These are phyloP conservation scores for Plasmopara viticola DNA, from an alignment of 352 stramenopile species.

Conservation along the genomic window DNA sequence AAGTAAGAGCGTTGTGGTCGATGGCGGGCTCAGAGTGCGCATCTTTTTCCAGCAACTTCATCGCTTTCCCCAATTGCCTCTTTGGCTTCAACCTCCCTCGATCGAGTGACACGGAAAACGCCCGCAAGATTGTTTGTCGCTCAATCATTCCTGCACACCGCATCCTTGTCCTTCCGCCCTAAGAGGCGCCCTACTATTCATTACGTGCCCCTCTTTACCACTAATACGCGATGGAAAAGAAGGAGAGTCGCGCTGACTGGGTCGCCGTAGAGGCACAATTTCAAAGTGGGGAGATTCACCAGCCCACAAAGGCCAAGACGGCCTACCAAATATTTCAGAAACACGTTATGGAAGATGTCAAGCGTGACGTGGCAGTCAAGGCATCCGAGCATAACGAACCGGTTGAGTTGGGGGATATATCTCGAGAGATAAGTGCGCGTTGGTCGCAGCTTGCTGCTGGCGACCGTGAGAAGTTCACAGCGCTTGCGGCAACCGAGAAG, in stretches of 20 bases:
- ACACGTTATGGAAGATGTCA: constrained; percentile 54
- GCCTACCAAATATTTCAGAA: constrained; percentile 82
- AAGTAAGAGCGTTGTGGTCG: constrained; percentile 3
- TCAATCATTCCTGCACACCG: neutral
- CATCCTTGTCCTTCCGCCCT: too few relatives aligned
- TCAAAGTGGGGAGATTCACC: constrained; percentile 34
- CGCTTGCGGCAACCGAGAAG: constrained; percentile 51
- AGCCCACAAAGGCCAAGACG: constrained; percentile 60
- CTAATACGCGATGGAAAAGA: constrained; percentile 30
- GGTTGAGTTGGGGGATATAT: constrained; percentile 58
- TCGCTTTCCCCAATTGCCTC: constrained; percentile 11
- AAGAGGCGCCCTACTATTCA: too few relatives aligned
- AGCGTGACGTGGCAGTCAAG: constrained; percentile 37
- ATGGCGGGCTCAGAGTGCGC: neutral
- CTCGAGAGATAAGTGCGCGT: constrained; percentile 69
- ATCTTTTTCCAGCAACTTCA: neutral
- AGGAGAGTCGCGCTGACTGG: constrained; percentile 70
- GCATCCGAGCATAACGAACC: constrained; percentile 42
- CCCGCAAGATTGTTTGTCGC: neutral
- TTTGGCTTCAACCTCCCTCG: constrained; percentile 17
- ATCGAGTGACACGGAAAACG: constrained; percentile 6
- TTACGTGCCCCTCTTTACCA: neutral
- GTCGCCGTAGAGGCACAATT: constrained; percentile 78
- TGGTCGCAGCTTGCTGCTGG: constrained; percentile 62
- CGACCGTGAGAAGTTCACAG: constrained; percentile 64